These are phyloP conservation scores for Venturiaceae sp. DNA, from an alignment of 2,329 filamentous ascomycete genomes.

Conservation along the genomic window DNA sequence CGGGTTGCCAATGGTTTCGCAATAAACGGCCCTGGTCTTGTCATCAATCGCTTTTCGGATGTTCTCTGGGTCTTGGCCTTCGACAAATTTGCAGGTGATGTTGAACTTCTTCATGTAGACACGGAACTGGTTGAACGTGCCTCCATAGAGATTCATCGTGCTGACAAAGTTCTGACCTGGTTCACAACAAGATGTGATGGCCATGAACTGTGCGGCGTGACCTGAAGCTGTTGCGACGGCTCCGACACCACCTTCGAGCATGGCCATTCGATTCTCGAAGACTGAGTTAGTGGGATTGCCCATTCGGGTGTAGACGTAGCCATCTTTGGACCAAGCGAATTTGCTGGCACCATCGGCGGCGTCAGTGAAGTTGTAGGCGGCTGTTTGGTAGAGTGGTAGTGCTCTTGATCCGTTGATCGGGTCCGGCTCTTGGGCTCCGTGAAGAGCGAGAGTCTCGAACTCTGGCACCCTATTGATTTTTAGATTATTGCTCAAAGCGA, in stretches of 20 bases:
- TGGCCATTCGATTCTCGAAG: constrained; percentile 28
- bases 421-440: constrained; percentile 16
- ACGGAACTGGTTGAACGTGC: constrained; percentile 28
- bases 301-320: constrained; percentile 30
- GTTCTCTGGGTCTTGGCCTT: constrained; percentile 16
- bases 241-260: constrained; percentile 28
- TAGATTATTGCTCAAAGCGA: neutral
- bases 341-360: constrained; percentile 26
- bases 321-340: constrained; percentile 24
- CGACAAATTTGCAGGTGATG: constrained; percentile 28
- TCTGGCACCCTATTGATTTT: constrained; percentile 12
- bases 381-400: constrained; percentile 15
- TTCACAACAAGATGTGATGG: constrained; percentile 25
- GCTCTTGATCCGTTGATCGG: constrained; percentile 17
- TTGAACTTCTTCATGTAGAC: constrained; percentile 29
- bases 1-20: constrained; percentile 18
- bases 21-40: constrained; percentile 15
- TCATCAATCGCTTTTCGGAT: constrained; percentile 14
- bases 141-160: constrained; percentile 28
- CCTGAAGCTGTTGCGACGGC: constrained; percentile 29
- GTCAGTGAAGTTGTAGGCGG: constrained; percentile 21
- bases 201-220: constrained; percentile 28
- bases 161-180: constrained; percentile 27
- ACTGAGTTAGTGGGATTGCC: constrained; percentile 29
- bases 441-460: constrained; percentile 15